phyloP scores from a whole-genome alignment of 2,329 filamentous ascomycete genomes.

The Penicillium sp. region DNA sequence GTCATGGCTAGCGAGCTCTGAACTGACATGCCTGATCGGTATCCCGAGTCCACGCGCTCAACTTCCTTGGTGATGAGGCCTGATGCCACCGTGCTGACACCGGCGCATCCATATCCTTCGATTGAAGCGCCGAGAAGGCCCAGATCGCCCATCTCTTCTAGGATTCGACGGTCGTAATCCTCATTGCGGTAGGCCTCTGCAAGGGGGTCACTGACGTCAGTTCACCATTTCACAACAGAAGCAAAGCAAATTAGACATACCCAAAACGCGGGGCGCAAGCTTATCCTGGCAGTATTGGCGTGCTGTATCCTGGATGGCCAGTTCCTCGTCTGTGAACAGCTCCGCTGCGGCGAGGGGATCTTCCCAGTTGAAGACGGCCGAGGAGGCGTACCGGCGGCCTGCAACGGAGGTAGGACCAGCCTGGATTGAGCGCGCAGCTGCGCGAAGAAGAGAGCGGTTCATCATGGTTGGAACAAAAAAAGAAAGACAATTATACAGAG shows the following conservation, averaged over 20 bases:
- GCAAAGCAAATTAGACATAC: slow-evolving; percentile 51
- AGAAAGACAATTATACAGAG: background rate
- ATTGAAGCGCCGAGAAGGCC: slow-evolving; percentile 86
- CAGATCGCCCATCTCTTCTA: slow-evolving; percentile 88
- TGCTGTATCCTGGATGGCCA: slow-evolving; percentile 84
- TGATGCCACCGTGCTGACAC: slow-evolving; percentile 82
- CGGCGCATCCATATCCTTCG: slow-evolving; percentile 82
- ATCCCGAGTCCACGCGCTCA: slow-evolving; percentile 86
- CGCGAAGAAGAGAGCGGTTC: slow-evolving; percentile 32
- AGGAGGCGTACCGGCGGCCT: slow-evolving; percentile 28
- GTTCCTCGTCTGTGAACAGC: slow-evolving; percentile 83
- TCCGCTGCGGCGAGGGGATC: slow-evolving; percentile 76
- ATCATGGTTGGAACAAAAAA: slow-evolving; percentile 18
- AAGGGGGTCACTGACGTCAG: background rate
- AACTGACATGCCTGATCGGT: slow-evolving; percentile 89
- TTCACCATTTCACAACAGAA: background rate
- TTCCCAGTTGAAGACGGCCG: slow-evolving; percentile 75
- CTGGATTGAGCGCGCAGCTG: slow-evolving; percentile 29
- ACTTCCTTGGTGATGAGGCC: slow-evolving; percentile 87
- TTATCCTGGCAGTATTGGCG: slow-evolving; percentile 92
- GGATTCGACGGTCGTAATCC: slow-evolving; percentile 78
- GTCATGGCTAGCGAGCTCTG: slow-evolving; percentile 94
- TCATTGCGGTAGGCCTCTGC: slow-evolving; percentile 83
- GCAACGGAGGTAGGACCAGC: slow-evolving; percentile 18
- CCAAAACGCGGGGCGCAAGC: slow-evolving; percentile 78